Percentiles rank a stretch among this genome's conserved stretches.
Evolutionary conservation across 2,329 filamentous ascomycete genomes (phyloP).

Genomic region (Colletotrichum sp.): DNA sequence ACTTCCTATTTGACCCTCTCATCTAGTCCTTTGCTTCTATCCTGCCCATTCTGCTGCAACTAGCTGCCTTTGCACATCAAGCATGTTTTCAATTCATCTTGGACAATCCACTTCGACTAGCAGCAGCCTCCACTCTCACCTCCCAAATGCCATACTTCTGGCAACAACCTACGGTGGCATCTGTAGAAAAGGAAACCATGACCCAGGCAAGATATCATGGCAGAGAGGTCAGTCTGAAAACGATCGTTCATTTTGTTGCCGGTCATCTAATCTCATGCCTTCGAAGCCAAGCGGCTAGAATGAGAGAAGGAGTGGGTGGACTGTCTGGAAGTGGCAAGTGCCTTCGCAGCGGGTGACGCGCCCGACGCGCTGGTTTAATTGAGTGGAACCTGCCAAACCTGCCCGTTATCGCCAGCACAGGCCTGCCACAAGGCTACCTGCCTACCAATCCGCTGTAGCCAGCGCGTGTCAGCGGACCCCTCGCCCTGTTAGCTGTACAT

Average conservation of each 20-base stretch:
- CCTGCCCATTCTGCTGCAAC: neutral
- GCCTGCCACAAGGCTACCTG: neutral
- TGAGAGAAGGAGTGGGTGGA: neutral
- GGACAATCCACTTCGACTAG: neutral
- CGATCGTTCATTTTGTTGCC: neutral
- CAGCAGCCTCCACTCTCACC: neutral
- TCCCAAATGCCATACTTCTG: neutral
- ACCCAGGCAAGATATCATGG: neutral
- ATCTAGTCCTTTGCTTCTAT: neutral
- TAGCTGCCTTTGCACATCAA: neutral
- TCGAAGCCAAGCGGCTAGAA: neutral
- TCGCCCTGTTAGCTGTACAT: neutral
- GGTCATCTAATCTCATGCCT: neutral
- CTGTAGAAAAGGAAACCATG: neutral
- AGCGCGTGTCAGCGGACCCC: neutral
- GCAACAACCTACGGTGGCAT: neutral
- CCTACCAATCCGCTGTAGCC: neutral
- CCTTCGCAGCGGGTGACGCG: neutral
- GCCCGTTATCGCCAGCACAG: neutral
- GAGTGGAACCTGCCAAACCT: neutral
- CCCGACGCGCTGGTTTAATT: constrained; percentile 12
- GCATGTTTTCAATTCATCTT: neutral
- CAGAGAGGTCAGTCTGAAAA: neutral
- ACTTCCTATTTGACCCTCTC: neutral
- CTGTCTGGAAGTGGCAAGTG: neutral